Evolutionary conservation across 805 yeast species (phyloP).

Genomic region (Candida quercuum): DNA sequence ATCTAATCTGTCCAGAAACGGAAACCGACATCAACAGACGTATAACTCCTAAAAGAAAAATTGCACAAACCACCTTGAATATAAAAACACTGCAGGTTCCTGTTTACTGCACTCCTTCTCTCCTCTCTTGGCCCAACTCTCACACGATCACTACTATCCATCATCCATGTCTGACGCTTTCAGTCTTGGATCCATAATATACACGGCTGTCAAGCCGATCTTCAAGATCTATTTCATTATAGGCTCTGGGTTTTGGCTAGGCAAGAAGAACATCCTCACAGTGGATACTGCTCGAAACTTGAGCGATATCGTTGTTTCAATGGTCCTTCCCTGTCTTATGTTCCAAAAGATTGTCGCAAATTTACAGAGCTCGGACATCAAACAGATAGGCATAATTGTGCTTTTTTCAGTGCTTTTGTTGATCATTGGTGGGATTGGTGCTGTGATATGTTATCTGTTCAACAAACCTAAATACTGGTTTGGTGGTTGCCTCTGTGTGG

Average conservation of each 20-base stretch:
- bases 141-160: background rate
- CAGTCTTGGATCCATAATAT: constrained; percentile 29
- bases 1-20: too few relatives aligned
- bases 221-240: constrained; percentile 70
- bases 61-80: too few relatives aligned
- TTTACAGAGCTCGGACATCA: constrained; percentile 58
- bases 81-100: too few relatives aligned
- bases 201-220: constrained; percentile 70
- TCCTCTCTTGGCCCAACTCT: background rate
- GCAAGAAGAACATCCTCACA: constrained; percentile 51
- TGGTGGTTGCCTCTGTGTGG: constrained; percentile 67
- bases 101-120: too few relatives aligned
- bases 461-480: constrained; percentile 56
- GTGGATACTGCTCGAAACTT: constrained; percentile 60
- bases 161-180: background rate
- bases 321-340: constrained; percentile 62
- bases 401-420: constrained; percentile 47
- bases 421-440: constrained; percentile 42
- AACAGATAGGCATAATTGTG: constrained; percentile 61
- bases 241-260: constrained; percentile 57
- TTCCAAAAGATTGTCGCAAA: constrained; percentile 58
- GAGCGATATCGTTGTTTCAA: constrained; percentile 56
- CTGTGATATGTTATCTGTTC: constrained; percentile 20
- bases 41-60: too few relatives aligned
- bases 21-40: too few relatives aligned